A percentile compares a stretch with the other conserved stretches of the same genome.
Evolutionary conservation across 768 basidiomycete species (phyloP).

Genomic region (Mycena leptocephala): DNA sequence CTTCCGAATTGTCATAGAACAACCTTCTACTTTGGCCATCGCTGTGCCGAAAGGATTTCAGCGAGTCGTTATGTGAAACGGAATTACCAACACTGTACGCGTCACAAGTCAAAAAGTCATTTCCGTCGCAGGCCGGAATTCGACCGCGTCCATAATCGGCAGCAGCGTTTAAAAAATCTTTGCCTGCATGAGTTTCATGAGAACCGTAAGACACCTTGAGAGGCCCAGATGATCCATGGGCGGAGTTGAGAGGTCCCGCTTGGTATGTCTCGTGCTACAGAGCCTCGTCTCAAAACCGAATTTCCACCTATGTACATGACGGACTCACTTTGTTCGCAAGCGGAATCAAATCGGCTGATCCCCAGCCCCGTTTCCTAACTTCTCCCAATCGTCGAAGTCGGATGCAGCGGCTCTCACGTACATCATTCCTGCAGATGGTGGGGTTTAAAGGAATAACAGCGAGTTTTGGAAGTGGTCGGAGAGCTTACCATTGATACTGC

Average conservation of each 20-base stretch:
- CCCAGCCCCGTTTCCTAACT: constrained; percentile 71
- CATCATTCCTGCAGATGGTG: constrained; percentile 56
- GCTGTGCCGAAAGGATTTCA: background rate
- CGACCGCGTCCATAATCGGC: constrained; percentile 62
- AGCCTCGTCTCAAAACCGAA: no score
- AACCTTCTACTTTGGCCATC: background rate
- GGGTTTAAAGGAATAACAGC: background rate
- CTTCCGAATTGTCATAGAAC: no score
- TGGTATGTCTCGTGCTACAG: no score
- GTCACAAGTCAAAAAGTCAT: constrained; percentile 59
- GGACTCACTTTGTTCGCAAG: no score
- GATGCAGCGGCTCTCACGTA: constrained; percentile 74
- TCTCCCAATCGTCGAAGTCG: constrained; percentile 79
- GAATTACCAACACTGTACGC: constrained; percentile 68
- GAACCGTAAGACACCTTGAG: constrained; percentile 63
- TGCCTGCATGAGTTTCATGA: constrained; percentile 53
- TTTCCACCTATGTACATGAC: no score
- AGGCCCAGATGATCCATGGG: constrained; percentile 62
- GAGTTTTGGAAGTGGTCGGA: no score
- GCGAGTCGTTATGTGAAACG: no score
- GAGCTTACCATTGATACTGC: constrained; percentile 73
- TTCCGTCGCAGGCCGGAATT: constrained; percentile 60
- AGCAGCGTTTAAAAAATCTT: constrained; percentile 64
- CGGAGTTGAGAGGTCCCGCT: constrained; percentile 67
- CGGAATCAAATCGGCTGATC: constrained; percentile 70